A percentile compares a stretch with the other conserved stretches of the same genome.
Evolutionary conservation across 2,329 filamentous ascomycete species (phyloP).

Genomic region (Penicillium sp.): DNA sequence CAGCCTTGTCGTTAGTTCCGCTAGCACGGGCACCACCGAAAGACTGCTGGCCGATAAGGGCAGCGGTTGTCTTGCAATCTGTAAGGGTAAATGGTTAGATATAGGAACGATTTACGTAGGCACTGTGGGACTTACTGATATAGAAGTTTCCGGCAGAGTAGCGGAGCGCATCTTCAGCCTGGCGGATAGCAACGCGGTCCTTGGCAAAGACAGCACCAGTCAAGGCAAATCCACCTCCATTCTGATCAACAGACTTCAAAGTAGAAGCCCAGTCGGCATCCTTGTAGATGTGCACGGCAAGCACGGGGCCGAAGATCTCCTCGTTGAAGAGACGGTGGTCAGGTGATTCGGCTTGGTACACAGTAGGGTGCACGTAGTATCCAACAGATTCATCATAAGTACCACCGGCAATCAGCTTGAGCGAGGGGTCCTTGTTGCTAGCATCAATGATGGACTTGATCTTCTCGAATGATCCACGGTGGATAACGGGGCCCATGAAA

Average conservation of each 20-base stretch:
- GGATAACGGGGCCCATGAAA: slow-evolving; percentile 83
- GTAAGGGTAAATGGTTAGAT: background rate
- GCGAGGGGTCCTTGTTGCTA: slow-evolving; percentile 68
- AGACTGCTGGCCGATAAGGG: slow-evolving; percentile 70
- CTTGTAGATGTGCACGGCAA: slow-evolving; percentile 73
- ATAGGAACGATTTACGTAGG: background rate
- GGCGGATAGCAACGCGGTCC: slow-evolving; percentile 37
- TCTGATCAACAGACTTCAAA: slow-evolving; percentile 47
- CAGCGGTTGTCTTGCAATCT: slow-evolving; percentile 59
- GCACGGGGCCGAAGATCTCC: slow-evolving; percentile 78
- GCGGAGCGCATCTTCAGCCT: slow-evolving; percentile 40
- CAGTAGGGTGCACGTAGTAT: slow-evolving; percentile 77
- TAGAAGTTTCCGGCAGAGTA: slow-evolving; percentile 45
- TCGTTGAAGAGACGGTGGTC: slow-evolving; percentile 69
- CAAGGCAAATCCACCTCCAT: slow-evolving; percentile 37
- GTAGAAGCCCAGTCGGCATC: slow-evolving; percentile 63
- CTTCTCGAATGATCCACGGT: slow-evolving; percentile 74
- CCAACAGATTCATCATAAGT: slow-evolving; percentile 72
- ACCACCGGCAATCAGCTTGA: slow-evolving; percentile 71
- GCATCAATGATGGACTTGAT: slow-evolving; percentile 71
- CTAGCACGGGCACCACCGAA: slow-evolving; percentile 69
- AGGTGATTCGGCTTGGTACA: slow-evolving; percentile 71
- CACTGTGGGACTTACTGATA: slow-evolving; percentile 33
- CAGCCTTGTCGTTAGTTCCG: slow-evolving; percentile 72
- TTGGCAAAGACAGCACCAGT: slow-evolving; percentile 43